Base-by-base conservation (phyloP, 108 stramenopile genomes). In the Discostella stelligeroides region DNA sequence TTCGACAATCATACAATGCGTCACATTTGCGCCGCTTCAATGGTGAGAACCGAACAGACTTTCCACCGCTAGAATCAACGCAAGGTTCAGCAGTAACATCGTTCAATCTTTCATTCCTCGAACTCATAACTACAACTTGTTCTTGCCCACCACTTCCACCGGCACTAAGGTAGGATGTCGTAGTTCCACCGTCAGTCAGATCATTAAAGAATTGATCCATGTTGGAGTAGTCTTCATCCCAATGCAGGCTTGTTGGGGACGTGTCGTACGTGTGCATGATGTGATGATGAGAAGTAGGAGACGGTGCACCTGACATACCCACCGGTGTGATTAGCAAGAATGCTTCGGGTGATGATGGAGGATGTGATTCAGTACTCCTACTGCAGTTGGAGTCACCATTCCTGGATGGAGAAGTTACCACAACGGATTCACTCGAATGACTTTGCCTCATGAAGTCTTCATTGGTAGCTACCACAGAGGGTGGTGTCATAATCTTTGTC, bases 171-270 rank as follows among this genome's bases (percentile, higher is more conserved):
- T n/a, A 23, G 60, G 40, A 25, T 3, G 60, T 8, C 41, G 13
- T 42, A 5, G n/a, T 41, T n/a, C 7, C 43, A 23, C 20, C 47
- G 11, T 17, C 48, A 15, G 24, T 49, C 27, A 63, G 15, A 15
- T 63, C 63, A 15, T 49, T 13, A 24, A 63, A 63, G 47, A 63
- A 41, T 2, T 63, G 46, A 15, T 63, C 63, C 47, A 63, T 63
- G 37, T 58, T 58, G 57, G 57, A 12, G 21, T 5, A 47, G n/a
- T n/a, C n/a, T 30, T 63, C 63, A 24, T 57, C 56, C 63, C 63
- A 63, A 34, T 49, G n/a, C 17, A 63, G 28, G 11, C 46, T 45
- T 7, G 43, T 30, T 7, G 63, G 63, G 2, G 63, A 49, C 9
- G 63, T 20, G 13, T 37, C 7, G 46, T 48, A 63, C 25, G 23